Percentiles rank a stretch among this genome's conserved stretches.
Conservation (phyloP, 2,329 filamentous ascomycete genomes). For the Talaromyces islandicus region DNA sequence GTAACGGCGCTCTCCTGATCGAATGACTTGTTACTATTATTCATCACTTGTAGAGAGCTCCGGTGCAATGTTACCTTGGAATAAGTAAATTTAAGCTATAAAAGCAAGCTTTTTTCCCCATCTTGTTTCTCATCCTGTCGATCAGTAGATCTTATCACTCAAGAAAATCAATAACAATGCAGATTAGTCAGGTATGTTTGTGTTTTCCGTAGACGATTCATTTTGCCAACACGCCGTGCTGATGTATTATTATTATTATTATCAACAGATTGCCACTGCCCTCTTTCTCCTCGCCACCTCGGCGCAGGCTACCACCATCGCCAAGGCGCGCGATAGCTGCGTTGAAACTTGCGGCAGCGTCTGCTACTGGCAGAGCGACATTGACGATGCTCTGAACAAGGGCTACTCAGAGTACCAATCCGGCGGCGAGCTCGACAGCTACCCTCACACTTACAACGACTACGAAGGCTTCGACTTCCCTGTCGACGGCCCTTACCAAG, state of each 20-base stretch:
- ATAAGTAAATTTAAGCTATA: not conserved
- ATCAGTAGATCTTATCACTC: not conserved
- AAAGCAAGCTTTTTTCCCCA: not conserved
- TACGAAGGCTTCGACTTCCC: conserved; percentile 58
- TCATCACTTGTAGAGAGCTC: not conserved
- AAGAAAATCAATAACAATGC: not conserved
- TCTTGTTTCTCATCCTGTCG: not conserved
- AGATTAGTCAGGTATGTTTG: not conserved
- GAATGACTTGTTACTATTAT: not conserved
- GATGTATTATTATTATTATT: too few relatives aligned
- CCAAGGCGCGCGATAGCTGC: conserved; percentile 33
- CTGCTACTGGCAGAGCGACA: conserved; percentile 47
- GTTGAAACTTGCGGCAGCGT: conserved; percentile 49
- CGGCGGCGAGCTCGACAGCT: conserved; percentile 36
- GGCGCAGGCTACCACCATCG: conserved; percentile 16
- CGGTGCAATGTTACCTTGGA: not conserved
- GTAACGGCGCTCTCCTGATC: not conserved
- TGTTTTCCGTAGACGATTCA: not conserved
- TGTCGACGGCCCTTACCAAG: conserved; percentile 54
- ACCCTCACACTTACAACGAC: conserved; percentile 58
- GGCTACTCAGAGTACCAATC: conserved; percentile 47
- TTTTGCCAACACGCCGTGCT: not conserved
- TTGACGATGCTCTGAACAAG: conserved; percentile 45
- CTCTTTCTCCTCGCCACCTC: conserved; percentile 15
- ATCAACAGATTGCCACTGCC: conserved; percentile 13